Conservation (phyloP, 805 yeast genomes). For the Metschnikowia santaceciliae region DNA sequence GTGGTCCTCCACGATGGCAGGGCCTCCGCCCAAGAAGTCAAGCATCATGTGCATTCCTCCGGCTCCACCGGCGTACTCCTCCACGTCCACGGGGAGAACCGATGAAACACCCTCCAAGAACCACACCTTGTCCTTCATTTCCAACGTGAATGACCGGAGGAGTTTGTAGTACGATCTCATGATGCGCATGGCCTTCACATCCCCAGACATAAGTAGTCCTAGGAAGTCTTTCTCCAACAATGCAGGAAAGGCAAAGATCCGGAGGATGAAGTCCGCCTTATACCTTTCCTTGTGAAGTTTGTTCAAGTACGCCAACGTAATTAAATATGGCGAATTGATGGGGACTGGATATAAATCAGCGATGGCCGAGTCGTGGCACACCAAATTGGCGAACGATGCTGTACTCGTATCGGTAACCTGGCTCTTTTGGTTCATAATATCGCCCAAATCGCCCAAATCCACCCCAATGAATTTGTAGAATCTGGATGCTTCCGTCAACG, state of each 20-base stretch:
- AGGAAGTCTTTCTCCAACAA: slow-evolving; percentile 76
- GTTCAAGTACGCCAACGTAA: slow-evolving; percentile 83
- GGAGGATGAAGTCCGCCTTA: slow-evolving; percentile 78
- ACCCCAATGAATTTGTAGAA: slow-evolving; percentile 63
- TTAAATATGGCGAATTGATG: slow-evolving; percentile 75
- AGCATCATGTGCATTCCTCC: slow-evolving; percentile 93
- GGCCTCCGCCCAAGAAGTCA: slow-evolving; percentile 75
- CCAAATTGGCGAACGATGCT: slow-evolving; percentile 51
- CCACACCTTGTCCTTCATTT: slow-evolving; percentile 89
- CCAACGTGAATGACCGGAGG: slow-evolving; percentile 75
- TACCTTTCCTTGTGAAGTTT: slow-evolving; percentile 77
- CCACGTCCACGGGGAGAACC: slow-evolving; percentile 88
- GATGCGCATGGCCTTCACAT: slow-evolving; percentile 81
- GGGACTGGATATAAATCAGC: slow-evolving; percentile 85
- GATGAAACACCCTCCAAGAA: slow-evolving; percentile 79
- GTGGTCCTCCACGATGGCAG: slow-evolving; percentile 34
- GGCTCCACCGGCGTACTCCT: slow-evolving; percentile 79
- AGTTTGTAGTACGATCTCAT: slow-evolving; percentile 85
- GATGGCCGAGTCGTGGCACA: slow-evolving; percentile 83
- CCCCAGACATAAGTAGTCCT: slow-evolving; percentile 77
- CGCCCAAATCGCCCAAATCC: slow-evolving; percentile 86
- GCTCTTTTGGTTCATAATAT: slow-evolving; percentile 45
- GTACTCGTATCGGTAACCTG: slow-evolving; percentile 17
- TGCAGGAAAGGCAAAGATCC: slow-evolving; percentile 93
- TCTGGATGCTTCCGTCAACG: slow-evolving; percentile 48